Base-by-base conservation (phyloP, 352 stramenopile species). In the Globisporangium splendens region DNA sequence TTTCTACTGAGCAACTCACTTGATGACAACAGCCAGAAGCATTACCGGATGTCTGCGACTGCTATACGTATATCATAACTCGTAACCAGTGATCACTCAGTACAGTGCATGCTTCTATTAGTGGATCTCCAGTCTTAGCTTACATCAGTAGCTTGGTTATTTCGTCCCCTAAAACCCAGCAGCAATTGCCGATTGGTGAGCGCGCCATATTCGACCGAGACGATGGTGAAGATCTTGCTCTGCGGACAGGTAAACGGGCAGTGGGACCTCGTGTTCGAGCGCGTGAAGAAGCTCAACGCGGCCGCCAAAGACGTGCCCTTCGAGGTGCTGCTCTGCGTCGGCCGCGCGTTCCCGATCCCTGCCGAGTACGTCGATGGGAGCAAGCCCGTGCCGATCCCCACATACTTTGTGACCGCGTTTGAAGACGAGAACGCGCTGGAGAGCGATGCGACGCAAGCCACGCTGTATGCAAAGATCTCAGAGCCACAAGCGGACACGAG, bases 141-240 rank as follows among this genome's bases (percentile, higher is more conserved):
- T 31, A 5, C 5, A 31, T 31, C 24, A 31, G 24, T 31, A 31
- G 24, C 2, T 31, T 31, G 5, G 24, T 5, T 31, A 31, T 31
- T 31, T 31, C 5, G 24, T 31, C 5, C 24, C 24, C 24, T 31
- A 5, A 5, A 31, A 5, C 24, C 2, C 24, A 31, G 24, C 24
- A 31, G n/a, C n/a, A n/a, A n/a, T n/a, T n/a, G n/a, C n/a, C n/a
- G 5, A 31, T 31, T 31, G 5, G 24, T 31, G 14, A 54, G 48
- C 14, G n/a, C 6, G 39, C 12, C 50, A 28, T 31, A 31, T 31
- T 31, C 24, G 24, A 31, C 24, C 24, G 24, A 31, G 24, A 56
- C 18, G 6, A 93, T 94, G 84, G 70, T 77, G 35, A 91, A 92
- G 64, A 55, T 94, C 15, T 59, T 94, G 75, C 73, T 94, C 2